These are phyloP conservation scores for Candida sakaeoensis DNA, from an alignment of 805 yeast genomes.

Conservation along the genomic window DNA sequence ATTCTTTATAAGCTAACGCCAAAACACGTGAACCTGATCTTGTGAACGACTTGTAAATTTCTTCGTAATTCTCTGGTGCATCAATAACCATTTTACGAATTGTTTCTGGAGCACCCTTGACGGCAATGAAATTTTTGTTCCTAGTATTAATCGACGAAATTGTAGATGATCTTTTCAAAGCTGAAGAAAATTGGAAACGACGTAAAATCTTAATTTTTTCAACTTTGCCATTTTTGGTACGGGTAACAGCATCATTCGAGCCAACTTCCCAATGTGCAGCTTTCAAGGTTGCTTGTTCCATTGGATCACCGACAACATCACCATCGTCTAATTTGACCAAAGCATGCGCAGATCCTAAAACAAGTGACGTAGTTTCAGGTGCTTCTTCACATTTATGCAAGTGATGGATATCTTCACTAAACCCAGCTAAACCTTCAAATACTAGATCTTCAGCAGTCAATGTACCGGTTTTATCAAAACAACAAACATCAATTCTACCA, in stretches of 20 bases:
- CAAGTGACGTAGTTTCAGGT: constrained; percentile 63
- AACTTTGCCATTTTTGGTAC: constrained; percentile 26
- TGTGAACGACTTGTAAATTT: constrained; percentile 81
- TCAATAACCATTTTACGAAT: constrained; percentile 68
- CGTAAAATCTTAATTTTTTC: constrained; percentile 71
- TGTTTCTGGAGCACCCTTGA: constrained; percentile 98
- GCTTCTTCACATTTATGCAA: constrained; percentile 58
- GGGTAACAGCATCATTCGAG: constrained; percentile 65
- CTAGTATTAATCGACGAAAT: constrained; percentile 56
- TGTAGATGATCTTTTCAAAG: constrained; percentile 91
- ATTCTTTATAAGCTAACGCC: constrained; percentile 83
- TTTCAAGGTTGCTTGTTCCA: constrained; percentile 94
- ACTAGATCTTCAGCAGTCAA: constrained; percentile 94
- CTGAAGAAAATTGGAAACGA: constrained; percentile 95
- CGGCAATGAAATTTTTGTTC: constrained; percentile 67
- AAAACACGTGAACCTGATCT: constrained; percentile 95
- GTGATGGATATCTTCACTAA: constrained; percentile 51
- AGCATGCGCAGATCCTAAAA: constrained; percentile 95
- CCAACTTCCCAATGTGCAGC: constrained; percentile 85
- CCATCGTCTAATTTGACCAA: constrained; percentile 92
- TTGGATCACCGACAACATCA: constrained; percentile 97
- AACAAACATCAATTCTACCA: constrained; percentile 96
- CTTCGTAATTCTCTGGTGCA: constrained; percentile 80
- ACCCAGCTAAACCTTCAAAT: constrained; percentile 94
- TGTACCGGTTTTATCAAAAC: constrained; percentile 98